These are phyloP conservation scores for Candida tropicalis DNA, from an alignment of 1,139 yeast species.

Conservation along the genomic window DNA sequence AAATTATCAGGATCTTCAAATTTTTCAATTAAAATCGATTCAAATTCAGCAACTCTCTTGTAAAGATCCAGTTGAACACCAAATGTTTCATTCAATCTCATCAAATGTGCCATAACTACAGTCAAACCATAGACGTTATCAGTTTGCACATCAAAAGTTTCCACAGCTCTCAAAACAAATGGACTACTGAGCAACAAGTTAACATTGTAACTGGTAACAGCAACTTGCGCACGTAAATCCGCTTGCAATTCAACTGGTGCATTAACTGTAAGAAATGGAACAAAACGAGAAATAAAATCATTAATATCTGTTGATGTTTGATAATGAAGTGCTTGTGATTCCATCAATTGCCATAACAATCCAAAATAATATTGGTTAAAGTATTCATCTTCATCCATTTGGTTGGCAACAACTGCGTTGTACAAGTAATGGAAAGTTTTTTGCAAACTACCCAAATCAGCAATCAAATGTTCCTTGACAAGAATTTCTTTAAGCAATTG, in stretches of 20 bases:
- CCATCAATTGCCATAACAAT: constrained; percentile 37
- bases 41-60: constrained; percentile 29
- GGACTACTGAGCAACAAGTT: constrained; percentile 32
- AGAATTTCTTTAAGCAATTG: constrained; percentile 43
- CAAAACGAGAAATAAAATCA: constrained; percentile 36
- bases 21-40: constrained; percentile 48
- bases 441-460: constrained; percentile 32
- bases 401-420: constrained; percentile 30
- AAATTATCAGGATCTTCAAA: constrained; percentile 56
- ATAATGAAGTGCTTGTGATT: constrained; percentile 36
- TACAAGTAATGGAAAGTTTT: constrained; percentile 37
- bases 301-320: constrained; percentile 24
- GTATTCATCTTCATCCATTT: constrained; percentile 16
- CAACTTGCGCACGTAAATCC: constrained; percentile 11
- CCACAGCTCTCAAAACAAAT: constrained; percentile 31
- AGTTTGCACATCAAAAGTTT: constrained; percentile 29
- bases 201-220: constrained; percentile 18
- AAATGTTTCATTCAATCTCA: constrained; percentile 14
- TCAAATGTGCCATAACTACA: constrained; percentile 27
- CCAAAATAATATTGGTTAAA: constrained; percentile 36
- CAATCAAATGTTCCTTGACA: constrained; percentile 35
- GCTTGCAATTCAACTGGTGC: constrained; percentile 11
- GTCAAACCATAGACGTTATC: constrained; percentile 42
- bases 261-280: constrained; percentile 22
- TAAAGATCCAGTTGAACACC: constrained; percentile 9